These are phyloP conservation scores for Aspergillus coremiiformis DNA, from an alignment of 495 filamentous ascomycete genomes.

Conservation along the genomic window DNA sequence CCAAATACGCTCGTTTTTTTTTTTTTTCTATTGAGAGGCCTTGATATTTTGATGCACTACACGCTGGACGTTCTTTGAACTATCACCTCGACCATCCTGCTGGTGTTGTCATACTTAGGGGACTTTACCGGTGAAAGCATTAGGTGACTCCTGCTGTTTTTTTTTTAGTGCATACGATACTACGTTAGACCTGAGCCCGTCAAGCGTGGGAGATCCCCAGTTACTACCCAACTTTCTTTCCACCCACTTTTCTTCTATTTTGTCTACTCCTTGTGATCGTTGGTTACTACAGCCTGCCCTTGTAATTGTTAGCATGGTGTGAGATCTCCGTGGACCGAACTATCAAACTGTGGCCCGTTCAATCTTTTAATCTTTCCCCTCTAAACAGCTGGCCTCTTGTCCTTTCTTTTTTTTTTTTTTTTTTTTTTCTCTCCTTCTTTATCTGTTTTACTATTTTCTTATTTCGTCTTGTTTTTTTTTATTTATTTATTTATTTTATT, in stretches of 20 bases:
- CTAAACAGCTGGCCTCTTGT: background rate
- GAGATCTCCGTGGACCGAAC: slow-evolving; percentile 12
- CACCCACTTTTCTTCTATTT: background rate
- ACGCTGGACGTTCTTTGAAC: background rate
- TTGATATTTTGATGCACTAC: background rate
- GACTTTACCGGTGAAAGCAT: slow-evolving; percentile 5
- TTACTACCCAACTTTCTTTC: background rate
- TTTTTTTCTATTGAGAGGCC: too few relatives aligned
- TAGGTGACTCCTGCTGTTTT: slow-evolving; percentile 2
- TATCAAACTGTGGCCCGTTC: slow-evolving; percentile 14
- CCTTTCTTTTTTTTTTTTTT: slow-evolving; percentile 2
- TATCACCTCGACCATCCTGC: background rate
- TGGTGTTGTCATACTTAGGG: background rate
- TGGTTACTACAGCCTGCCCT: background rate
- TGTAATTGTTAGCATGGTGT: slow-evolving; percentile 12
- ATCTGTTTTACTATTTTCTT: slow-evolving; percentile 6
- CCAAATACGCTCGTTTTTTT: background rate
- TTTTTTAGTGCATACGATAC: slow-evolving; percentile 6
- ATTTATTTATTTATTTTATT: background rate
- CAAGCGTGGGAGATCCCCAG: slow-evolving; percentile 1
- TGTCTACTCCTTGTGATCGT: background rate
- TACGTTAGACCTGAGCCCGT: background rate
- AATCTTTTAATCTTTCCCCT: slow-evolving; percentile 7
- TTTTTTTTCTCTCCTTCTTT: slow-evolving; percentile 8
- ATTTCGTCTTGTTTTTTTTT: slow-evolving; percentile 8